phyloP scores from a whole-genome alignment of 208 protist species.

The Crithidia bombi region DNA sequence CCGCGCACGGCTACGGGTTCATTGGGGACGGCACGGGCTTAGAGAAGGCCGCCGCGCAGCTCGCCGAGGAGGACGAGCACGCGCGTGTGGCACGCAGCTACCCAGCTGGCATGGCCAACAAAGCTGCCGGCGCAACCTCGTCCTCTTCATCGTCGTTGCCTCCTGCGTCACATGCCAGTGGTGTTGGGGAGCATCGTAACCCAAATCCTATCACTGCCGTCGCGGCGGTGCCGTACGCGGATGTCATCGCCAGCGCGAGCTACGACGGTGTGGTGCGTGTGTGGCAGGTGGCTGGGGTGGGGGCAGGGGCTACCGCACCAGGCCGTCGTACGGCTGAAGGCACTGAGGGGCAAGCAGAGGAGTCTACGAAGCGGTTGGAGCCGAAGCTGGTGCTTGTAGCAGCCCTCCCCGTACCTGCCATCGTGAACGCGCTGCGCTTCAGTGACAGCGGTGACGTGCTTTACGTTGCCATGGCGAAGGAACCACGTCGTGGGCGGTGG shows the following conservation, averaged over 20 bases:
- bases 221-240: constrained; percentile 80
- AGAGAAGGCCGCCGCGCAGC: constrained; percentile 59
- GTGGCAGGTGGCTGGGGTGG: constrained; percentile 60
- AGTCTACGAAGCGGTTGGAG: constrained; percentile 4
- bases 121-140: too few relatives aligned
- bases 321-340: constrained; percentile 17
- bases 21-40: constrained; percentile 87
- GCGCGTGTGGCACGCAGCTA: constrained; percentile 3
- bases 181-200: constrained; percentile 19
- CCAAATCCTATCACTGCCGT: constrained; percentile 89
- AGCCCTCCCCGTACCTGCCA: constrained; percentile 68
- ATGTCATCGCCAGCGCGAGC: constrained; percentile 84
- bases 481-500: constrained; percentile 87
- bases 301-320: constrained; percentile 24
- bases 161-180: constrained; percentile 5
- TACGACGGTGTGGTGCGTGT: constrained; percentile 88
- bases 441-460: constrained; percentile 54
- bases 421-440: constrained; percentile 83
- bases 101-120: background rate
- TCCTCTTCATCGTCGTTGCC: background rate
- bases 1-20: constrained; percentile 81
- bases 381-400: constrained; percentile 56
- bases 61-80: constrained; percentile 31
- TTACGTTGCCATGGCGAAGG: constrained; percentile 70
- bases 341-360: background rate